phyloP scores from a whole-genome alignment of 148 eudicot species.

The Vaccinium corymbosum region DNA sequence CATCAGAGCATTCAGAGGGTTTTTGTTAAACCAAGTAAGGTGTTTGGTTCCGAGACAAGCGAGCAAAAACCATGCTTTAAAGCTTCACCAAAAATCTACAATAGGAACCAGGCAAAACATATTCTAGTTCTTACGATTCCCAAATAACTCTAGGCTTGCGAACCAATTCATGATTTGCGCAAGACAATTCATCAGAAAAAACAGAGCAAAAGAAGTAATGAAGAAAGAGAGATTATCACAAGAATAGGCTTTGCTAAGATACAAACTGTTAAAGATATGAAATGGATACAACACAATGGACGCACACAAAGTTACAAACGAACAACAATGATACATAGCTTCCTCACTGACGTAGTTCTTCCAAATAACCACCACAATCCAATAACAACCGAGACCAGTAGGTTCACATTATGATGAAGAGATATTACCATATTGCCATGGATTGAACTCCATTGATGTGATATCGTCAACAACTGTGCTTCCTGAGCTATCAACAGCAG shows the following conservation, averaged over 20 bases:
- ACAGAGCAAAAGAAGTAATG: neutral
- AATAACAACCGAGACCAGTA: neutral
- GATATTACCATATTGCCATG: constrained; percentile 67
- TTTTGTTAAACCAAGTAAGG: neutral
- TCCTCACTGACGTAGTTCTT: neutral
- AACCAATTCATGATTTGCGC: neutral
- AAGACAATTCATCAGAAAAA: neutral
- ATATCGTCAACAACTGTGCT: constrained; percentile 34
- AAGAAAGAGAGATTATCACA: neutral
- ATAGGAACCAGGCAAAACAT: neutral
- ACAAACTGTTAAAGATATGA: neutral
- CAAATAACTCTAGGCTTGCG: neutral
- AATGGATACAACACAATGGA: constrained; percentile 9
- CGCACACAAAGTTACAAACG: neutral
- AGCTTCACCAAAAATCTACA: neutral
- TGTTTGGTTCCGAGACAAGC: neutral
- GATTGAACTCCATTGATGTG: constrained; percentile 53
- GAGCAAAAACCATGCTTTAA: neutral
- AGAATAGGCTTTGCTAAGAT: neutral
- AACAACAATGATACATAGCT: neutral
- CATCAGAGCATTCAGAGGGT: neutral
- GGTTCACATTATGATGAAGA: constrained; percentile 42
- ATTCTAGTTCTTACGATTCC: neutral
- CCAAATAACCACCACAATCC: neutral
- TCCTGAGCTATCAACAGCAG: constrained; percentile 41